Evolutionary conservation across 768 basidiomycete species (phyloP), one percentile per base, ranked within the genome.

Genomic region (Mycena galericulata): DNA sequence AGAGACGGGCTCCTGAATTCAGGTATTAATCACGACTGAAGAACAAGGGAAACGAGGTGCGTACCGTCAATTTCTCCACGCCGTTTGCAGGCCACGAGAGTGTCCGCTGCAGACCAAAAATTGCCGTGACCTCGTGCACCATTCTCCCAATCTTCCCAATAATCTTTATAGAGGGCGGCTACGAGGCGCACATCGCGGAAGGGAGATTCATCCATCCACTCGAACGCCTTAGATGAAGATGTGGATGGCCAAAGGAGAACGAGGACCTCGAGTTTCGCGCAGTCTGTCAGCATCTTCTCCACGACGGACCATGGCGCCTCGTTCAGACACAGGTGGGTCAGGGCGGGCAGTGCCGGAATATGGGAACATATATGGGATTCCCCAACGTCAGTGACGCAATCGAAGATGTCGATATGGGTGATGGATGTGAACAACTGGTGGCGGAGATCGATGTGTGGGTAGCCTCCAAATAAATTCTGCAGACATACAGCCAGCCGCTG

Each of bases 391-490:
- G 8, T 6, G 17, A 67, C 22, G 20, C 10, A 7, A n/a, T 63
- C 67, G 49, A 63, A 54, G 1, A 69, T 50, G 49, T 63, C 41
- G 41, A 62, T 2, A 47, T 68, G 67, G 17, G 67, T 68, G 22
- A 68, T 30, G 3, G 45, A 43, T 29, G 29, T 0, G 17, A 68
- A 63, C 14, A n/a, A 17, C 3, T 27, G 20, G 38, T 50, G 61
- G 11, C 1, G 2, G 7, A 63, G 41, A 27, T 63, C 14, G 72
- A 69, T 46, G 8, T 18, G 26, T 1, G 7, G 0, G 5, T 8
- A 6, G 11, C 12, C 40, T 2, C 61, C 63, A 22, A 65, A 65
- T 3, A 65, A 14, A 7, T 30, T 4, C 11, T 49, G 26, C 3
- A 65, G 63, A 40, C 26, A 15, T 14, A 32, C 36, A 7, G 55